Evolutionary conservation across 1,284 basidiomycete genomes (phyloP), one percentile per base, ranked within the genome.

Genomic region (Porodaedalea pini): DNA sequence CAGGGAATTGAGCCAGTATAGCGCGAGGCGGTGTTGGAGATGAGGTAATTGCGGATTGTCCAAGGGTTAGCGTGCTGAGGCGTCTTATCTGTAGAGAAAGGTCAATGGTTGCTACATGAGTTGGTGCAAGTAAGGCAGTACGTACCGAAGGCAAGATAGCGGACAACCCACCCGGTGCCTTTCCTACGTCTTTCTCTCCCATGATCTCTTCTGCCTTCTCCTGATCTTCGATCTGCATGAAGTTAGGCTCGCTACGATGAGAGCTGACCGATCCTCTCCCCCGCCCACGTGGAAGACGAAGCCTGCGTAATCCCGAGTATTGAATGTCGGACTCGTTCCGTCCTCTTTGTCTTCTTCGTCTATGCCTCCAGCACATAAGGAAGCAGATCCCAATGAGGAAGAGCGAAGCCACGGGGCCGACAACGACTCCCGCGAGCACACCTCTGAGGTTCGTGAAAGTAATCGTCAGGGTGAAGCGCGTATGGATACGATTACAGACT

Each of bases 91-190:
- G 23, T 36, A 3, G 15, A 21, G 5, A 41, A 10, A 5, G 31
- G 21, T 31, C 25, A 32, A 21, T 40, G 31, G 8, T n/a, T 15
- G 39, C 7, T 11, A 27, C 1, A 17, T 6, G 11, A 37, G n/a
- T n/a, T n/a, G n/a, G n/a, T n/a, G n/a, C n/a, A 27, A 15, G 8
- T 10, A 31, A 29, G 31, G 8, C 10, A 39, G 32, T 4, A 48
- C 47, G 10, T 43, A 56, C 54, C 23, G 54, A 50, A 51, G 54
- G 54, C 17, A 56, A 17, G 13, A 48, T 21, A 10, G 2, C 21
- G n/a, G 37, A 19, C 19, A 29, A 25, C 5, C 37, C 31, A 8
- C n/a, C 1, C 1, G 29, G 5, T 21, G n/a, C 54, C 7, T 27
- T 36, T 25, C 11, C 36, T 36, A 32, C 13, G 15, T 51, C 23